A percentile compares a stretch with the other conserved stretches of the same genome.
These are phyloP conservation scores for Mycena venus DNA, from an alignment of 768 basidiomycete species.

Conservation along the genomic window DNA sequence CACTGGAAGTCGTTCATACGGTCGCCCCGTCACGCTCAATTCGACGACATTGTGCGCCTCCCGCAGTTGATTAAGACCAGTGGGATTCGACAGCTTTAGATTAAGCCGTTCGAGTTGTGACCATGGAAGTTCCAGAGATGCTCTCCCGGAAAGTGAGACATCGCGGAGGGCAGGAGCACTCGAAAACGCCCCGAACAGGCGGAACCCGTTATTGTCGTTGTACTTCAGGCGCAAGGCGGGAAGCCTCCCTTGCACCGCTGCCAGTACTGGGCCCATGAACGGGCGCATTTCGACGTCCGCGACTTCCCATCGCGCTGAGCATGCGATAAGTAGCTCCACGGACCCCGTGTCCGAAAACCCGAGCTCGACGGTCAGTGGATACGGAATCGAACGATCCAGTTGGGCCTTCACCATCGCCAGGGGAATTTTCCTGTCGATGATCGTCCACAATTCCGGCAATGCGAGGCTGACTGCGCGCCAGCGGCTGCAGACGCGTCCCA, in stretches of 20 bases:
- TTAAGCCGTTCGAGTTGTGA: constrained; percentile 12
- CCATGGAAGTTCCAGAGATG: constrained; percentile 2
- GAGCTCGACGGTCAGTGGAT: constrained; percentile 12
- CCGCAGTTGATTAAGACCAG: background rate
- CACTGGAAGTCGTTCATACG: background rate
- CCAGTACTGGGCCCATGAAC: constrained; percentile 1
- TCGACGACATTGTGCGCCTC: constrained; percentile 1
- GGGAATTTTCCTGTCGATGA: background rate
- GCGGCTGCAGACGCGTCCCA: constrained; percentile 9
- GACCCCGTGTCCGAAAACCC: constrained; percentile 2
- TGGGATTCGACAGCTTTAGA: background rate
- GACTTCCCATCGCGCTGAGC: background rate
- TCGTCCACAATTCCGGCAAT: constrained; percentile 1
- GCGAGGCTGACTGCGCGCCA: constrained; percentile 2
- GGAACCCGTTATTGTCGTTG: constrained; percentile 10
- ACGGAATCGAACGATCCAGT: constrained; percentile 5
- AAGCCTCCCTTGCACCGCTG: background rate
- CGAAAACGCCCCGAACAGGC: background rate
- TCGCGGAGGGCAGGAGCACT: constrained; percentile 10
- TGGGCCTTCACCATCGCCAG: background rate
- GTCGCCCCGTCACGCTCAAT: constrained; percentile 3
- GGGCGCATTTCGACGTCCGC: constrained; percentile 15
- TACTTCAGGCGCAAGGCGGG: background rate
- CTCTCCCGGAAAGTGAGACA: constrained; percentile 1
- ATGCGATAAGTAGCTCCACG: constrained; percentile 1